Conservation (phyloP, 1,284 basidiomycete species). For the Schizopora paradoxa region DNA sequence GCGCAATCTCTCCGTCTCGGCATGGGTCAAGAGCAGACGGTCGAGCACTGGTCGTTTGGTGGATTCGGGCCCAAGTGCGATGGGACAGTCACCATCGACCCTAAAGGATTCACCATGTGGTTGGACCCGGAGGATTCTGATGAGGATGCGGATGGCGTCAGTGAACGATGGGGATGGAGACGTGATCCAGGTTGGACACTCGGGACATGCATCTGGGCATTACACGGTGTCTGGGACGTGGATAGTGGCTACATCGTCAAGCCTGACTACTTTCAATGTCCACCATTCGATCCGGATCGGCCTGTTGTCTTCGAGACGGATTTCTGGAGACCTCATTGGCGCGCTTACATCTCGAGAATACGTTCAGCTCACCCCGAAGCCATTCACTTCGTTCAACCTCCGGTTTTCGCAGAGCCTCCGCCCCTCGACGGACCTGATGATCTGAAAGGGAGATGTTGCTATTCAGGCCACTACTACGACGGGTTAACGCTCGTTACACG, state of each 20-base stretch:
- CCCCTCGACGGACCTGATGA: slow-evolving; percentile 50
- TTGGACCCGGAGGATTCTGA: slow-evolving; percentile 45
- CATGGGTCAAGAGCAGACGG: slow-evolving; percentile 79
- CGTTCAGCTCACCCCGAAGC: slow-evolving; percentile 75
- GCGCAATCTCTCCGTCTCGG: slow-evolving; percentile 82
- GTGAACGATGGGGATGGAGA: slow-evolving; percentile 70
- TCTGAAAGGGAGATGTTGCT: slow-evolving; percentile 68
- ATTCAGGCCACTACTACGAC: slow-evolving; percentile 92
- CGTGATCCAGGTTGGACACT: slow-evolving; percentile 75
- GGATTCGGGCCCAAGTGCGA: slow-evolving; percentile 72
- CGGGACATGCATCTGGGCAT: slow-evolving; percentile 88
- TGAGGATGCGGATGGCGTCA: slow-evolving; percentile 26
- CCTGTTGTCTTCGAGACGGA: slow-evolving; percentile 71
- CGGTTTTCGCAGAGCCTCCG: slow-evolving; percentile 84
- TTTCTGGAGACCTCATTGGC: slow-evolving; percentile 81
- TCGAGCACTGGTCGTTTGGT: slow-evolving; percentile 85
- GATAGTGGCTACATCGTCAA: slow-evolving; percentile 61
- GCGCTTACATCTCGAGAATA: slow-evolving; percentile 60
- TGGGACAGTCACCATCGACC: slow-evolving; percentile 78
- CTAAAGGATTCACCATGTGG: slow-evolving; percentile 75
- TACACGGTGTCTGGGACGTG: slow-evolving; percentile 90
- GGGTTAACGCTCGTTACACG: slow-evolving; percentile 80
- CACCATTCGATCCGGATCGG: slow-evolving; percentile 31
- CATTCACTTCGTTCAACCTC: slow-evolving; percentile 89
- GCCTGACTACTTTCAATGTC: slow-evolving; percentile 74